Percentiles rank a stretch among this genome's conserved stretches.
Evolutionary conservation across 306 rosid genomes (phyloP).

Genomic region (peach (Prunus persica)): Prunus_persica_NCBIv2 NC_034009.1:41517001-41517500

Average conservation of each 20-base stretch:
- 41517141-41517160: neutral
- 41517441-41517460: neutral
- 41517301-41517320: neutral
- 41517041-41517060: neutral
- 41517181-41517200: neutral
- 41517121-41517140: neutral
- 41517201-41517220: neutral
- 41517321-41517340: neutral
- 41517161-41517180: neutral
- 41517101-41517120: neutral
- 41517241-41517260: neutral
- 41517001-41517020: neutral
- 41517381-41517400: neutral
- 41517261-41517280: neutral
- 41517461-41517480: neutral
- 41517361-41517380: neutral
- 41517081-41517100: neutral
- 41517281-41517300: neutral
- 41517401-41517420: neutral
- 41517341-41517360: neutral
- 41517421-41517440: neutral
- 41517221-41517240: neutral
- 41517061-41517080: neutral
- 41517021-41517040: neutral
- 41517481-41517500: neutral